These are phyloP conservation scores for Simmondsia chinensis DNA, from an alignment of 148 eudicot species.

Conservation along the genomic window DNA sequence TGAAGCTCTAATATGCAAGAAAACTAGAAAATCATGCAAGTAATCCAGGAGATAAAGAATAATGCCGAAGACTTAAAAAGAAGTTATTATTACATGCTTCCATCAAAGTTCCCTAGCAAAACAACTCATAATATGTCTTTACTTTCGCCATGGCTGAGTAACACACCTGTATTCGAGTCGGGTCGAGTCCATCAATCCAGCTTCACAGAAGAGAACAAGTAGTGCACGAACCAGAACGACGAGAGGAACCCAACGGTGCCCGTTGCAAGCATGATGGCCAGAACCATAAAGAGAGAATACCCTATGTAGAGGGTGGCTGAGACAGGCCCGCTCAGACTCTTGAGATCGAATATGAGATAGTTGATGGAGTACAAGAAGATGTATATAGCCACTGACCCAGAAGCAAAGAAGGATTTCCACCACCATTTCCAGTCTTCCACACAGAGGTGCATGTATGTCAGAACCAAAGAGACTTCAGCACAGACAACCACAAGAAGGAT, in stretches of 20 bases:
- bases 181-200: constrained; percentile 29
- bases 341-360: constrained; percentile 67
- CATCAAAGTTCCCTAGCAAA: constrained; percentile 14
- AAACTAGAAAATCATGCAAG: constrained; percentile 14
- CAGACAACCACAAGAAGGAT: constrained; percentile 68
- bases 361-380: constrained; percentile 69
- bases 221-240: constrained; percentile 80
- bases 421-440: constrained; percentile 90
- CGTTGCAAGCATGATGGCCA: constrained; percentile 69
- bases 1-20: constrained; percentile 6
- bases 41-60: constrained; percentile 15
- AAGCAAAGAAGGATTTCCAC: constrained; percentile 91
- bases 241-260: constrained; percentile 82
- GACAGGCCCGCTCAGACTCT: constrained; percentile 77
- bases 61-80: constrained; percentile 14
- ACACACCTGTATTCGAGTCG: constrained; percentile 7
- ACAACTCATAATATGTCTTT: constrained; percentile 12
- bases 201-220: constrained; percentile 79
- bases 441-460: constrained; percentile 80
- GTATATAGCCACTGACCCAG: constrained; percentile 79
- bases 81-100: constrained; percentile 15
- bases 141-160: too few species aligned
- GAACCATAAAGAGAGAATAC: constrained; percentile 69
- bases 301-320: constrained; percentile 82
- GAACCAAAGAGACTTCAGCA: constrained; percentile 70